Conservation (phyloP, 2,329 filamentous ascomycete genomes). For the Aspergillus vadensis region DNA sequence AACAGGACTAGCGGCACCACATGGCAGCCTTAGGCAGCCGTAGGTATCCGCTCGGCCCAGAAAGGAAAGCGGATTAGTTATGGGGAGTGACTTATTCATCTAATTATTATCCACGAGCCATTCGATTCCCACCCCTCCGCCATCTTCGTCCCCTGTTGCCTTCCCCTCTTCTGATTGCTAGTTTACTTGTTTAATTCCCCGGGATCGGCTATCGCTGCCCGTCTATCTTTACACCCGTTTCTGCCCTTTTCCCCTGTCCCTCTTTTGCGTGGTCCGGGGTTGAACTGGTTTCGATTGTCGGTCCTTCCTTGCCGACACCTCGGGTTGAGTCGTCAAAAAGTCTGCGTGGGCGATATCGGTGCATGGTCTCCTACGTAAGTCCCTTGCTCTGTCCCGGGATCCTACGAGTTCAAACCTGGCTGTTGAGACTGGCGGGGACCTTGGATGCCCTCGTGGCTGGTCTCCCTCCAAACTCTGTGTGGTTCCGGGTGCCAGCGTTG, state of each 20-base stretch:
- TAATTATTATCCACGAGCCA: conserved; percentile 8
- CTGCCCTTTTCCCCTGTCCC: not conserved
- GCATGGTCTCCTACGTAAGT: conserved; percentile 1
- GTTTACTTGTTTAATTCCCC: not conserved
- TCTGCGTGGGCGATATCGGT: conserved; percentile 22
- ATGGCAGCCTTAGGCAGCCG: not conserved
- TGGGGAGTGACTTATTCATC: conserved; percentile 7
- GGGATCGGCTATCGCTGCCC: not conserved
- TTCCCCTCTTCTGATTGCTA: not conserved
- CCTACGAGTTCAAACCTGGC: not conserved
- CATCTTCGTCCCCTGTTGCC: conserved; percentile 4
- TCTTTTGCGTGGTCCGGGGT: conserved; percentile 4
- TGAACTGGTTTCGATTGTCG: conserved; percentile 2
- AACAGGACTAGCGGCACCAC: not conserved
- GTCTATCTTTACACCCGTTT: not conserved
- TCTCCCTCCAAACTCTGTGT: conserved; percentile 8
- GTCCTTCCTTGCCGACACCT: conserved; percentile 7
- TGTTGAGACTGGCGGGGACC: conserved; percentile 8
- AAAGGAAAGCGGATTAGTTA: conserved; percentile 8
- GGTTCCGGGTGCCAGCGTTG: conserved; percentile 15
- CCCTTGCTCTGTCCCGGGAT: conserved; percentile 1
- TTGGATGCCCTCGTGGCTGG: conserved; percentile 1
- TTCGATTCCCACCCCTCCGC: conserved; percentile 7
- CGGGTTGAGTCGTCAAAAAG: conserved; percentile 18
- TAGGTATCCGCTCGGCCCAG: conserved; percentile 2